Conservation (phyloP, 345 rosid genomes). For the Pugionium dolabratum region DNA sequence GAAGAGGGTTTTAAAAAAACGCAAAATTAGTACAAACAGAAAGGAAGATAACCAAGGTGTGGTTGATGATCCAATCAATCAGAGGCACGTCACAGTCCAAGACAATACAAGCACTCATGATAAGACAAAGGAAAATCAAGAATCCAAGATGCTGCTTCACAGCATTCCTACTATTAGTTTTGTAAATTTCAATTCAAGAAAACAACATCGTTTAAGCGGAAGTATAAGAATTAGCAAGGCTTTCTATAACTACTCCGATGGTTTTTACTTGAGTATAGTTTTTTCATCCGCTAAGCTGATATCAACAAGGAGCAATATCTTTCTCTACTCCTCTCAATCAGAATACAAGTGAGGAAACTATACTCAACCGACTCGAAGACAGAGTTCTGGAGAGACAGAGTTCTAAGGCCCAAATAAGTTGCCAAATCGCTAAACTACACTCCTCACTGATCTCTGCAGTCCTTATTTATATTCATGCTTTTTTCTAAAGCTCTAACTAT, state of each 20-base stretch:
- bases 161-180: neutral
- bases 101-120: neutral
- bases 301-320: neutral
- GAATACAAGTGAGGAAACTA: neutral
- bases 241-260: neutral
- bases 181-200: neutral
- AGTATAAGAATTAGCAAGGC: neutral
- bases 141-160: constrained; percentile 5
- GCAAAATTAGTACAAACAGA: neutral
- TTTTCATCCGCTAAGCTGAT: constrained; percentile 5
- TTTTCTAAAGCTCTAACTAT: constrained; percentile 7
- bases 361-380: neutral
- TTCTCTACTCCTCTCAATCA: neutral
- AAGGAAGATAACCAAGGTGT: neutral
- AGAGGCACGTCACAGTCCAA: neutral
- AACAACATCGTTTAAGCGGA: neutral
- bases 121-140: neutral
- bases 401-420: neutral
- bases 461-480: neutral
- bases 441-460: neutral
- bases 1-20: neutral
- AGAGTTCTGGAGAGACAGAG: no score
- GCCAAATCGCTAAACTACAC: neutral
- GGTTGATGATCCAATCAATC: neutral
- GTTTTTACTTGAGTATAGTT: neutral